Evolutionary conservation across 371 early-diverging fungal species (phyloP), one percentile per base, ranked within the genome.

Genomic region (Saksenaea oblongispora): DNA sequence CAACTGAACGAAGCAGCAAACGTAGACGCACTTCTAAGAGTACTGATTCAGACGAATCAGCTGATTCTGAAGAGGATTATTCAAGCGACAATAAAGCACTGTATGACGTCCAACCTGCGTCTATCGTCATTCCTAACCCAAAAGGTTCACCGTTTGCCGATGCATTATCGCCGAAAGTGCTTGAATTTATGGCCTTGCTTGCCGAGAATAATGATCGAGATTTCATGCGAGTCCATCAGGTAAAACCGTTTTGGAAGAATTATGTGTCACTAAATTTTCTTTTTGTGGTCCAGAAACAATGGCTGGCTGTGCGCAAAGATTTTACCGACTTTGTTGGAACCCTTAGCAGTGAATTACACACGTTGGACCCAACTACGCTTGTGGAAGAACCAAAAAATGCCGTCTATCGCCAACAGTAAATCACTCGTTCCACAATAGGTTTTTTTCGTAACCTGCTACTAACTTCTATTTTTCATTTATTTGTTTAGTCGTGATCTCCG

Each of bases 321-420:
- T 87, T 87, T 57, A 69, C 70, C 35, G 87, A 84, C 41, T 84
- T 87, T 59, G 74, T 81, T 51, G 75, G 77, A 0, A 66, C 76
- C 61, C 18, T 83, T 27, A 76, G 74, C 37, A 65, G 69, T 10
- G 80, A 84, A 22, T 47, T 84, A 1, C 69, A 72, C 34, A 71
- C 78, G 15, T 59, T 80, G 1, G 87, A 87, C 54, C 79, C 79
- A 2, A 75, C 79, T 8, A 70, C 79, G 31, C 55, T 74, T 44
- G 67, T 77, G 3, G 77, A 80, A 53, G 77, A 79, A 17, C 71
- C 84, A n/a, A 80, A 78, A 55, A 56, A 80, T 15, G 74, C 84
- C 0, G 74, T 87, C 35, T 83, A 81, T 67, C 63, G 87, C 5
- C 79, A 83, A 56, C 64, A 79, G 83, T 79, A 77, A 58, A 64